Evolutionary conservation across 176 grass and related monocot genomes (phyloP).

Genomic region (Panicum miliaceum): DNA sequence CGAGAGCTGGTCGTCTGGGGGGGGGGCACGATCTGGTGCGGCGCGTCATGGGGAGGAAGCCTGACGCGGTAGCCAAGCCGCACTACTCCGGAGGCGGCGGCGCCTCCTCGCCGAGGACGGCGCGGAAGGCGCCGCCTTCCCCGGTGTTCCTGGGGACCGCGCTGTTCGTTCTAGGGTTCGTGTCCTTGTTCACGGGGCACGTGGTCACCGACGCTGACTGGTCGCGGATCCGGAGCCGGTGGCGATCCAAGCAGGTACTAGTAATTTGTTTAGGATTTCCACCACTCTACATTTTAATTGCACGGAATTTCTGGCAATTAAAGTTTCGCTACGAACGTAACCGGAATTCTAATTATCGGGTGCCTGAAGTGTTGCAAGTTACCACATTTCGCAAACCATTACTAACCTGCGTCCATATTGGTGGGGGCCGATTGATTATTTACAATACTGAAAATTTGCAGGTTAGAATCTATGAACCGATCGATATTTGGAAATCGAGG

Average conservation of each 20-base stretch:
- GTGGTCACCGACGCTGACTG: slow-evolving; percentile 82
- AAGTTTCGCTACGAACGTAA: background rate
- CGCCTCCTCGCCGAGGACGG: slow-evolving; percentile 35
- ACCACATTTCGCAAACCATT: background rate
- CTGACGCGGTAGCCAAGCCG: slow-evolving; percentile 37
- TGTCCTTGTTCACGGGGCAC: slow-evolving; percentile 84
- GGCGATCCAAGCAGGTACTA: slow-evolving; percentile 73
- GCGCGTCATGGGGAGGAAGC: slow-evolving; percentile 56
- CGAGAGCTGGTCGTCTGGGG: background rate
- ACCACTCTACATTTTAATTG: background rate
- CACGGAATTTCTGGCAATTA: background rate
- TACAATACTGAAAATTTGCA: slow-evolving; percentile 36
- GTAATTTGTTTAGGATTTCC: background rate
- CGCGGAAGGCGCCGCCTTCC: slow-evolving; percentile 48
- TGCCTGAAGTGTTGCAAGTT: background rate
- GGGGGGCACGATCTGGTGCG: background rate
- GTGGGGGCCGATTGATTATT: background rate
- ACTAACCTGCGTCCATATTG: background rate
- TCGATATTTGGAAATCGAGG: slow-evolving; percentile 87
- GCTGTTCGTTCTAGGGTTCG: slow-evolving; percentile 70
- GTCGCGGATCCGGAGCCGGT: slow-evolving; percentile 69
- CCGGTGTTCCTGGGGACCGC: slow-evolving; percentile 60
- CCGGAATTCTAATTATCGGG: background rate
- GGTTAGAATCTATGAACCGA: slow-evolving; percentile 53
- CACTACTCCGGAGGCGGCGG: slow-evolving; percentile 24